These are phyloP conservation scores for Tetrahymena malaccensis DNA, from an alignment of 73 alveolate genomes.

Conservation along the genomic window DNA sequence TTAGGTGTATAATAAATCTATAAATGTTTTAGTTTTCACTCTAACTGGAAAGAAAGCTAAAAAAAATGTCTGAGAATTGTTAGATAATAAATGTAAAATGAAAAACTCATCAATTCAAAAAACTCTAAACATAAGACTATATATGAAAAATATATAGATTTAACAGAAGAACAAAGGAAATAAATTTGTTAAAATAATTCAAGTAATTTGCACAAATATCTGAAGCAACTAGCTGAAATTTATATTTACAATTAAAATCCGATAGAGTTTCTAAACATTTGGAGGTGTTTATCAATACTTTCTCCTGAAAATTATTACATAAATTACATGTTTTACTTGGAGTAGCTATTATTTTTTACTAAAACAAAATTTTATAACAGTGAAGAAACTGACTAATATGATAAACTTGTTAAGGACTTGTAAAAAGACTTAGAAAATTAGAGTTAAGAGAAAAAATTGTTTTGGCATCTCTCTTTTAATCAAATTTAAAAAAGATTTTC, in stretches of 20 bases:
- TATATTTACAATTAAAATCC: background rate
- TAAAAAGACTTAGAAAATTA: background rate
- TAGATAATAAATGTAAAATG: background rate
- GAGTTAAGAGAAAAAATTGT: too few species aligned
- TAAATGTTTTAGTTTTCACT: background rate
- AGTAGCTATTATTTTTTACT: background rate
- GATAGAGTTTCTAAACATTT: too few species aligned
- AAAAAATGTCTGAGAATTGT: background rate
- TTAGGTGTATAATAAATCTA: background rate
- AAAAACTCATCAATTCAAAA: too few species aligned
- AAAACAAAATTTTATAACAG: too few species aligned
- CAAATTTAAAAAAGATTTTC: too few species aligned
- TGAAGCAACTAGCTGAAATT: background rate
- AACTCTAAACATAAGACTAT: background rate
- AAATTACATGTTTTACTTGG: background rate
- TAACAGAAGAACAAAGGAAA: background rate
- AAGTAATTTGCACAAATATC: background rate
- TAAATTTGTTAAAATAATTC: background rate
- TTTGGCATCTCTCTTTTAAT: background rate
- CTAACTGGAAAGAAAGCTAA: background rate
- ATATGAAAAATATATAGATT: background rate
- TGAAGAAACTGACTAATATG: background rate
- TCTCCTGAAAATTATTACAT: background rate
- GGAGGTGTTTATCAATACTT: background rate
- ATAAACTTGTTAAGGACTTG: background rate